Evolutionary conservation across 1,139 yeast species (phyloP), one percentile per base, ranked within the genome.

Genomic region (Magnusiomyces sp.): DNA sequence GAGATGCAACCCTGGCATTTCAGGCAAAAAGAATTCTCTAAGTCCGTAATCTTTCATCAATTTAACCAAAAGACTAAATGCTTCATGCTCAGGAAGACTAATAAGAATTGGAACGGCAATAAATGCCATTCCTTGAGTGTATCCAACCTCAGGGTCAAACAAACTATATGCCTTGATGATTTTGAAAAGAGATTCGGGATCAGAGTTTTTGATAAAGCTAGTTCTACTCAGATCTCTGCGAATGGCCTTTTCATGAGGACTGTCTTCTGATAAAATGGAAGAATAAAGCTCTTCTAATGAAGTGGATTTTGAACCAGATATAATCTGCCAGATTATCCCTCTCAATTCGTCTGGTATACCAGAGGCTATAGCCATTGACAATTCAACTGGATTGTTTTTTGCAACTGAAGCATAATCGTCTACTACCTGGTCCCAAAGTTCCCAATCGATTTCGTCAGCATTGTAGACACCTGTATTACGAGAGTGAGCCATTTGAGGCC

Each of bases 71-170:
- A 90, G 66, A 54, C 94, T 81, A 67, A 92, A 90, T 6, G 95
- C 82, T 63, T 92, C 97, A 33, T 83, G 74, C 58, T 90, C 96
- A 40, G 59, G 77, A 80, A 88, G 77, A 59, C 86, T 87, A 71
- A 90, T 75, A 48, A 89, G 72, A 49, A 92, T 68, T 0, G 97
- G 97, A 7, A 88, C 89, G 0, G 88, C 78, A 43, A 92, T 78
- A 61, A 92, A 90, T 1, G 94, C 95, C 96, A 92, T 88, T 5
- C 98, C 97, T 66, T 92, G 97, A 1, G 97, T 92, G 63, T 92
- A 92, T 0, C 98, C 98, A 39, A 92, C 96, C 51, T 89, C 97
- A 1, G 87, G 82, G 62, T 92, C 97, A 64, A 80, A 84, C 48
- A 88, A 69, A 19, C 94, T 81, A 67, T 90, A 92, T 0, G 90